A percentile compares a stretch with the other conserved stretches of the same genome.
Conservation (phyloP, 1,284 basidiomycete species). For the Cerrena zonata region DNA sequence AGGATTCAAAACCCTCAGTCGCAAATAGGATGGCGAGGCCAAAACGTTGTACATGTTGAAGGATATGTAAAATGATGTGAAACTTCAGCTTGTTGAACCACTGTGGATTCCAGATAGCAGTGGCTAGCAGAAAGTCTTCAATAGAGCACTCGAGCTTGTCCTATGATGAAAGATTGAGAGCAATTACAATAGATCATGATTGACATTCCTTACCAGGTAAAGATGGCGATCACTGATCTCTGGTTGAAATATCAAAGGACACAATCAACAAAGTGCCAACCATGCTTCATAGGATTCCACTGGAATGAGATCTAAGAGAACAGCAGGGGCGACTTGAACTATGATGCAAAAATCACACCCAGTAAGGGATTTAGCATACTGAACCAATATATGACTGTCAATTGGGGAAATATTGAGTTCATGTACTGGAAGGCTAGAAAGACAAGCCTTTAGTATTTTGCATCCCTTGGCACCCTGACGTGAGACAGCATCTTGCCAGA, state of each 20-base stretch:
- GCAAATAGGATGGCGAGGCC: slow-evolving; percentile 16
- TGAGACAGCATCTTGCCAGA: slow-evolving; percentile 25
- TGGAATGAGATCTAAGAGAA: slow-evolving; percentile 21
- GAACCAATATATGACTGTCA: slow-evolving; percentile 19
- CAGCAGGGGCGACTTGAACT: slow-evolving; percentile 25
- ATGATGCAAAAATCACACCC: slow-evolving; percentile 31
- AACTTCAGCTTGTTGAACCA: slow-evolving; percentile 14
- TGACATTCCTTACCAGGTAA: slow-evolving; percentile 15
- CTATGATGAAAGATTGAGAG: slow-evolving; percentile 3
- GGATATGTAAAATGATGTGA: slow-evolving; percentile 14
- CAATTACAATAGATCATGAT: not conserved
- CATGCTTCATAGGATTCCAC: slow-evolving; percentile 17
- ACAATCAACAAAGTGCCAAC: slow-evolving; percentile 19
- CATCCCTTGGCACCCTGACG: slow-evolving; percentile 11
- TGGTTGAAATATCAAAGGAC: slow-evolving; percentile 26
- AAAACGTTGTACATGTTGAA: slow-evolving; percentile 9
- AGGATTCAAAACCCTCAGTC: slow-evolving; percentile 16
- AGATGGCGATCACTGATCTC: slow-evolving; percentile 17
- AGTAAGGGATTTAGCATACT: slow-evolving; percentile 22
- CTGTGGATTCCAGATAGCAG: slow-evolving; percentile 4
- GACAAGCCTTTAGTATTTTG: slow-evolving; percentile 14
- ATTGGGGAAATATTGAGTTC: slow-evolving; percentile 13
- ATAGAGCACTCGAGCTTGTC: slow-evolving; percentile 13
- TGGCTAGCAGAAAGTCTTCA: slow-evolving; percentile 7
- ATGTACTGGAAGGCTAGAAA: slow-evolving; percentile 11